Evolutionary conservation across 257 asterid genomes (phyloP), one percentile per base, ranked within the genome.

Genomic region (Penstemon newberryi): DNA sequence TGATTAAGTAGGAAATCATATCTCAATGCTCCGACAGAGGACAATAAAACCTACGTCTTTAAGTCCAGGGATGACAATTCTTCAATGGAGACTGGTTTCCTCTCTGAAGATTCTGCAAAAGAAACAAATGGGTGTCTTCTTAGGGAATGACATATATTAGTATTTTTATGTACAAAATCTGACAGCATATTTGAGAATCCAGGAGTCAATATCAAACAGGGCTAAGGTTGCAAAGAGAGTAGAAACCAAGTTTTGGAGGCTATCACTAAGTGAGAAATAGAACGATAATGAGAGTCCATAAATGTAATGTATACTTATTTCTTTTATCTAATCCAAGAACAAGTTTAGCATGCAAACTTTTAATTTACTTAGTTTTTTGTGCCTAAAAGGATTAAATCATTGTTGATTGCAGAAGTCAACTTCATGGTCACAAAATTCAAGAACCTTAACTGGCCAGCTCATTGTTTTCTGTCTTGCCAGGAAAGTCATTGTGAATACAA

Each of bases 21-120:
- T 1, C 33, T 2, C 33, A 25, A 25, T 25, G 33, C 33, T 41
- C 37, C 54, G 45, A 44, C 60, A 73, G 13, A 53, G 40, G 68
- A 56, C 56, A 39, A 45, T 60, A 10, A 19, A 72, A 79, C 87
- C 76, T 70, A 82, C 87, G 84, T 79, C 71, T 82, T 92, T 66
- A 87, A 70, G 79, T 85, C 93, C 84, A 89, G 79, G 69, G 91
- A 85, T 63, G 97, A 71, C 70, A 89, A 77, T 33, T 87, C 95
- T 61, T 91, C 95, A 68, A 85, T 58, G 53, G 87, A 71, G 62
- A 85, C 53, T 15, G 75, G 67, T 57, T 76, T 88, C 70, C 78
- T 85, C 83, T 87, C 95, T 5, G 90, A 77, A 78, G 86, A 74
- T 73, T 81, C 96, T 89, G 85, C 80, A 79, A 69, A 69, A 60